Evolutionary conservation across 176 grass and related monocot genomes (phyloP).

Genomic region (Carex parvula): DNA sequence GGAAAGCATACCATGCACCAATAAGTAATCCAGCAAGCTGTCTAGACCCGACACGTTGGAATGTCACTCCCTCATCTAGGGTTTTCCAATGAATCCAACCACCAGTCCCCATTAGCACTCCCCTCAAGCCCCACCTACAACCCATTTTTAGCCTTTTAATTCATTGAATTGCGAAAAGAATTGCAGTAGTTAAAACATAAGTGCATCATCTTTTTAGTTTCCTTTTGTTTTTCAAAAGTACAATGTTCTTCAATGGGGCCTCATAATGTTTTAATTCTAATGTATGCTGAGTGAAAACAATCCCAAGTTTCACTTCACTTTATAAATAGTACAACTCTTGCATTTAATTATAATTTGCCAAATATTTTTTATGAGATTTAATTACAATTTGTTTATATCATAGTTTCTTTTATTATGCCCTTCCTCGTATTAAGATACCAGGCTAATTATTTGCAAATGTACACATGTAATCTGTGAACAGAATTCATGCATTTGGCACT

Average conservation of each 20-base stretch:
- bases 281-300: not conserved
- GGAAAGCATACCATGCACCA: constrained; percentile 64
- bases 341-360: not conserved
- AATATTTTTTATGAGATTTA: not conserved
- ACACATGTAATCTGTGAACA: not conserved
- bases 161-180: not conserved
- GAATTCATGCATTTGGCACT: not conserved
- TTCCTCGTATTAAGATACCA: not conserved
- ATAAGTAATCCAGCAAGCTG: constrained; percentile 92
- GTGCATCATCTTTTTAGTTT: not conserved
- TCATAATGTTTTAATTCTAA: not conserved
- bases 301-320: not conserved
- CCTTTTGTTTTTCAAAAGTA: not conserved
- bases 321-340: not conserved
- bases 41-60: constrained; percentile 91
- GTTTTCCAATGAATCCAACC: constrained; percentile 91
- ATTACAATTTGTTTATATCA: not conserved
- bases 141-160: constrained; percentile 14
- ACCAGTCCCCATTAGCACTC: constrained; percentile 97
- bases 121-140: constrained; percentile 96
- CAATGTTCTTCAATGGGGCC: not conserved
- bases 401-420: not conserved
- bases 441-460: not conserved
- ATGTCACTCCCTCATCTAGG: constrained; percentile 76
- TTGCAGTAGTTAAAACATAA: not conserved